These are phyloP conservation scores for Thymus mandschuricus DNA, from an alignment of 257 asterid genomes.

Conservation along the genomic window DNA sequence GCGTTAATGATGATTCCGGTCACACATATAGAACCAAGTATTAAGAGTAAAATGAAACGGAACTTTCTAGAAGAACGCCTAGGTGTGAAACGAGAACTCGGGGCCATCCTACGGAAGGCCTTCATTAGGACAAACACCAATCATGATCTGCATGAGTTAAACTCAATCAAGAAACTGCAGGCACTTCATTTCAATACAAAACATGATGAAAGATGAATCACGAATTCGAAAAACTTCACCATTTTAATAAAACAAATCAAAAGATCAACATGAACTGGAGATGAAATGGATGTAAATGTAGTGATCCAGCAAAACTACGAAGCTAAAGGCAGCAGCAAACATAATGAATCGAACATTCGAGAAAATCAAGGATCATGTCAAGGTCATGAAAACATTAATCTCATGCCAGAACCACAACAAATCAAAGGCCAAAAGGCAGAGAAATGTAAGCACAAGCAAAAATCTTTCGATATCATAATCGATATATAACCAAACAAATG, in stretches of 20 bases:
- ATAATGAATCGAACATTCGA: not conserved
- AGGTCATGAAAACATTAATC: not conserved
- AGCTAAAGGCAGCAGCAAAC: not conserved
- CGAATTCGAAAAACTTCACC: conserved; percentile 1
- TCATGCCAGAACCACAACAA: not conserved
- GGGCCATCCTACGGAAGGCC: conserved; percentile 56
- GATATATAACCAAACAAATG: not conserved
- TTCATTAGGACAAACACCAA: conserved; percentile 28
- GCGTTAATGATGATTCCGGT: conserved; percentile 43
- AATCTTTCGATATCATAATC: not conserved
- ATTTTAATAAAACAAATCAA: not conserved
- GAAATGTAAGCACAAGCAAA: not conserved
- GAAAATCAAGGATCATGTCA: not conserved
- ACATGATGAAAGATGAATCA: conserved; percentile 1
- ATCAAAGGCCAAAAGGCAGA: not conserved
- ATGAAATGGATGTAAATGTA: not conserved
- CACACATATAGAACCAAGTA: conserved; percentile 49
- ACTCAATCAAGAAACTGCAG: not conserved
- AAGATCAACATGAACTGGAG: not conserved
- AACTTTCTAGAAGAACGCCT: conserved; percentile 46
- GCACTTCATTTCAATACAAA: not conserved
- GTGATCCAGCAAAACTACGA: not conserved
- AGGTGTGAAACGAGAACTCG: conserved; percentile 47
- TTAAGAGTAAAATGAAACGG: conserved; percentile 43
- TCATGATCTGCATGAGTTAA: conserved; percentile 44